Percentiles rank a stretch among this genome's conserved stretches.
These are phyloP conservation scores for Dipteronia sinensis DNA, from an alignment of 345 rosid species.

Conservation along the genomic window DNA sequence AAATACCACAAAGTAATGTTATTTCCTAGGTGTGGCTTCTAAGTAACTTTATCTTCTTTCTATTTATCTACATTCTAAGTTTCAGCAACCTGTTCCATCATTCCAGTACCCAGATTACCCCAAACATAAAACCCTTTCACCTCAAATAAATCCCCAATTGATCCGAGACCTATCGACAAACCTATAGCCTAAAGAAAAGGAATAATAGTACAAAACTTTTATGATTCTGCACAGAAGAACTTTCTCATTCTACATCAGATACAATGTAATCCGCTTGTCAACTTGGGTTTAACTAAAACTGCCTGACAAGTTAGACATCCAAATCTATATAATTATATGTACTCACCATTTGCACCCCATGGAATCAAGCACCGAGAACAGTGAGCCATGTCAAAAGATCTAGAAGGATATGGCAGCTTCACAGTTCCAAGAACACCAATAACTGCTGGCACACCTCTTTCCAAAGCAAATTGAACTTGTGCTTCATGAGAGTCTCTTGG, in stretches of 20 bases:
- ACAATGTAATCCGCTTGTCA: background rate
- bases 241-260: background rate
- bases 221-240: background rate
- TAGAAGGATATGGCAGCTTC: slow-evolving; percentile 61
- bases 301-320: background rate
- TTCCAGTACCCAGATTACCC: background rate
- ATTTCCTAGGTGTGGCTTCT: background rate
- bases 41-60: background rate
- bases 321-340: background rate
- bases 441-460: slow-evolving; percentile 73
- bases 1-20: background rate
- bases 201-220: background rate
- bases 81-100: background rate
- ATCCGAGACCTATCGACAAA: background rate
- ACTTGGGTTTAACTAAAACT: slow-evolving; percentile 5
- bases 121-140: background rate
- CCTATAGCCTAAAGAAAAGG: background rate
- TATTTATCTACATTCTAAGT: background rate
- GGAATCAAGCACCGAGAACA: slow-evolving; percentile 75
- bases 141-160: background rate
- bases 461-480: slow-evolving; percentile 71
- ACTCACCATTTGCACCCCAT: slow-evolving; percentile 65
- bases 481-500: slow-evolving; percentile 77
- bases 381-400: slow-evolving; percentile 64
- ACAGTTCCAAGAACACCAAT: slow-evolving; percentile 69